Evolutionary conservation across 371 early-diverging fungal species (phyloP).

Genomic region (Zopfochytrium polystomum): DNA sequence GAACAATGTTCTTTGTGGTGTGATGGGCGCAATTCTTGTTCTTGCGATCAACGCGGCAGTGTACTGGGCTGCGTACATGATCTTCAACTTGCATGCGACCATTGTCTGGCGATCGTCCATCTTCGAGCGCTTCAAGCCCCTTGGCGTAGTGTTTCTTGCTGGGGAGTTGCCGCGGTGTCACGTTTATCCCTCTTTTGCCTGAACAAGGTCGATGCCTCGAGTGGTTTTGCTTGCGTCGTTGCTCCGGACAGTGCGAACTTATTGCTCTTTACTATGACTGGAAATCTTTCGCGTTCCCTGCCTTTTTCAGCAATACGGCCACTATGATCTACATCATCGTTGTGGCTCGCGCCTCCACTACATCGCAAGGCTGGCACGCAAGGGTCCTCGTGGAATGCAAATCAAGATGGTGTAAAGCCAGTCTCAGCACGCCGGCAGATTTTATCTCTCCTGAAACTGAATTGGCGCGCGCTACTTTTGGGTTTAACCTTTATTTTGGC

Average conservation of each 20-base stretch:
- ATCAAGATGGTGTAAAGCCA: constrained; percentile 12
- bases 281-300: constrained; percentile 55
- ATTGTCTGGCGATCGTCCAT: constrained; percentile 63
- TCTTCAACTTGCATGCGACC: constrained; percentile 43
- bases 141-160: constrained; percentile 55
- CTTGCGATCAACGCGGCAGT: constrained; percentile 56
- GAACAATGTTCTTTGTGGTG: constrained; percentile 59
- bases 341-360: neutral
- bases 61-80: constrained; percentile 59
- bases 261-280: constrained; percentile 61
- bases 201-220: constrained; percentile 55
- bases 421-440: constrained; percentile 48
- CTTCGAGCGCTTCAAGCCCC: constrained; percentile 51
- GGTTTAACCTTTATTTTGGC: constrained; percentile 52
- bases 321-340: constrained; percentile 62
- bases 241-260: constrained; percentile 51
- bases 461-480: constrained; percentile 65
- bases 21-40: constrained; percentile 55
- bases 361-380: constrained; percentile 1
- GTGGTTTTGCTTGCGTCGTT: constrained; percentile 39
- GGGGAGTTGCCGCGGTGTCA: constrained; percentile 53
- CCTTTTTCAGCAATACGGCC: constrained; percentile 52
- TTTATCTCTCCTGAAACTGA: constrained; percentile 59
- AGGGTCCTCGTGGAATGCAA: constrained; percentile 5
- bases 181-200: constrained; percentile 46